Conservation (phyloP, 345 rosid genomes). For the Rhodamnia argentea region DNA sequence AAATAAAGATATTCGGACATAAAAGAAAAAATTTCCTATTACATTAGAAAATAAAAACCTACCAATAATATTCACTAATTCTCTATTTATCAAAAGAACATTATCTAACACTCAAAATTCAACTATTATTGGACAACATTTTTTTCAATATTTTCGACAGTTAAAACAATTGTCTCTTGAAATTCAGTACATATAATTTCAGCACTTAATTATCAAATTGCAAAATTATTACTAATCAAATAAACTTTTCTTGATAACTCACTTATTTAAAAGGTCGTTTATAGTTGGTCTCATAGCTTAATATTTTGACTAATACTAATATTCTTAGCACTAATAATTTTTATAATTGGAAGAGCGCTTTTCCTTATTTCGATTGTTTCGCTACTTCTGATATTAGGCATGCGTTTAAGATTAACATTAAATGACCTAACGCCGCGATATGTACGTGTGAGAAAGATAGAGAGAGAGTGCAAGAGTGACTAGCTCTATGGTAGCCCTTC, state of each 20-base stretch:
- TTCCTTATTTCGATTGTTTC: neutral
- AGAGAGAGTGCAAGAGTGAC: too few species aligned
- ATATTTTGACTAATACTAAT: neutral
- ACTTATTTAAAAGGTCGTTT: neutral
- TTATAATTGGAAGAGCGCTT: neutral
- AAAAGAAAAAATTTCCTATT: neutral
- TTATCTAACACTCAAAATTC: neutral
- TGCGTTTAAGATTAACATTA: neutral
- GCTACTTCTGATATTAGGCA: neutral
- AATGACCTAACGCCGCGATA: neutral
- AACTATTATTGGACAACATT: rapidly evolving
- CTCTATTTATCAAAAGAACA: neutral
- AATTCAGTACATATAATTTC: neutral
- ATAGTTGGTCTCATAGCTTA: neutral
- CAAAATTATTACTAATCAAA: neutral
- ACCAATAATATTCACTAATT: neutral
- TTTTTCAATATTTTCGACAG: neutral
- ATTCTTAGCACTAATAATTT: neutral
- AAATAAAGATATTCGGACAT: neutral
- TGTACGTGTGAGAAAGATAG: neutral
- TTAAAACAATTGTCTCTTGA: neutral
- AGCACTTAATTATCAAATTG: neutral
- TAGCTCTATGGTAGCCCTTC: neutral
- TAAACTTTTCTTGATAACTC: neutral
- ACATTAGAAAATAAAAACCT: neutral